Evolutionary conservation across 352 stramenopile genomes (phyloP).

Genomic region (Globisporangium canariense): DNA sequence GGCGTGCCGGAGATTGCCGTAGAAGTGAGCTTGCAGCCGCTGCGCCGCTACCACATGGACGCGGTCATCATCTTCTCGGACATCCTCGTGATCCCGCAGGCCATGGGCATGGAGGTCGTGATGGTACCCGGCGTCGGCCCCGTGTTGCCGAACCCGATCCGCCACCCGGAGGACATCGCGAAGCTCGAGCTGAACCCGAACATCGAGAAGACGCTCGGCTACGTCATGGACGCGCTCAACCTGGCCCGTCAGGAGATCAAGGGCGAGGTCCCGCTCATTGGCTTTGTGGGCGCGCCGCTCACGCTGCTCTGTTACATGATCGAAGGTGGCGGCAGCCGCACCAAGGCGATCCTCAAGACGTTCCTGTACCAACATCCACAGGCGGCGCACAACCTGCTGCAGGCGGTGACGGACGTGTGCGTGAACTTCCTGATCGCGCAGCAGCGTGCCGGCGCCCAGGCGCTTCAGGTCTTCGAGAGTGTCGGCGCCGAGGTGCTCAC

Average conservation of each 20-base stretch:
- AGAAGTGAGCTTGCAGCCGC: conserved; percentile 97
- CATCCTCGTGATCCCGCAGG: conserved; percentile 97
- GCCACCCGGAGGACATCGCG: conserved; percentile 86
- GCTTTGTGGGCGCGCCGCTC: conserved; percentile 96
- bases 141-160: conserved; percentile 71
- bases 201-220: conserved; percentile 92
- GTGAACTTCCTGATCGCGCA: conserved; percentile 95
- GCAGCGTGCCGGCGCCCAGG: conserved; percentile 92
- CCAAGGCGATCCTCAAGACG: conserved; percentile 92
- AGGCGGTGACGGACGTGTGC: conserved; percentile 93
- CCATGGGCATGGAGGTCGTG: conserved; percentile 94
- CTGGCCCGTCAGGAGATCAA: conserved; percentile 91
- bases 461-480: conserved; percentile 97
- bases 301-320: conserved; percentile 99
- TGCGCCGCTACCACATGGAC: conserved; percentile 93
- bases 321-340: conserved; percentile 94
- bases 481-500: conserved; percentile 94
- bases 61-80: conserved; percentile 99
- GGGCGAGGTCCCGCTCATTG: conserved; percentile 94
- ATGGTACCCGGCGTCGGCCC: conserved; percentile 95
- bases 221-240: conserved; percentile 94
- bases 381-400: conserved; percentile 88
- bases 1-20: conserved; percentile 83
- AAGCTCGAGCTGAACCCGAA: conserved; percentile 88
- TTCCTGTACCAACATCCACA: conserved; percentile 94